These are phyloP conservation scores for Paracamarosporium sp. DNA, from an alignment of 2,329 filamentous ascomycete genomes.

Conservation along the genomic window DNA sequence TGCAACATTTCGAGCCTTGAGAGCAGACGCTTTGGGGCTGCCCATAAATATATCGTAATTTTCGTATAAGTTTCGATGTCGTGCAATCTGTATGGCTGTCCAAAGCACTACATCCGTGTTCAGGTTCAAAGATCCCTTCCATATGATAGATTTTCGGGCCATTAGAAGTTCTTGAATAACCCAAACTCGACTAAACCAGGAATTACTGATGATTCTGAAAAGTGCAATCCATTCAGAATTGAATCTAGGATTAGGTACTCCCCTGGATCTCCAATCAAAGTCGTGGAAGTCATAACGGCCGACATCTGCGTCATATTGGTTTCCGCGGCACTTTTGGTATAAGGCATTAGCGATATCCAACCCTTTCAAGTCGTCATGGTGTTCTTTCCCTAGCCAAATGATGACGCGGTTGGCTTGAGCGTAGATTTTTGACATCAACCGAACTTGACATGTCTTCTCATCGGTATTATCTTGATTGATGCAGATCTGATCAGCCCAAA, in stretches of 20 bases:
- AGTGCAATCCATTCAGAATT: conserved; percentile 5
- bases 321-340: background rate
- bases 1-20: conserved; percentile 9
- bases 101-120: conserved; percentile 8
- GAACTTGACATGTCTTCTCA: conserved; percentile 18
- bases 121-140: conserved; percentile 10
- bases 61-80: conserved; percentile 14
- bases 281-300: conserved; percentile 1
- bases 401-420: conserved; percentile 12
- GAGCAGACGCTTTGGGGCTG: conserved; percentile 7
- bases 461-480: conserved; percentile 15
- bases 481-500: conserved; percentile 9
- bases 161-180: conserved; percentile 14
- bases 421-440: conserved; percentile 19
- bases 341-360: background rate
- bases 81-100: conserved; percentile 8
- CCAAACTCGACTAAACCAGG: conserved; percentile 16
- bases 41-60: background rate
- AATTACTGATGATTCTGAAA: conserved; percentile 7
- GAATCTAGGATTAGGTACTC: background rate
- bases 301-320: background rate
- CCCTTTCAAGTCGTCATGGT: background rate
- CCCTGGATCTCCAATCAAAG: conserved; percentile 1
- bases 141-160: conserved; percentile 7
- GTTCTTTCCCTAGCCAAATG: conserved; percentile 15